phyloP scores from a whole-genome alignment of 2,329 filamentous ascomycete genomes.

The Fusarium illudens region DNA sequence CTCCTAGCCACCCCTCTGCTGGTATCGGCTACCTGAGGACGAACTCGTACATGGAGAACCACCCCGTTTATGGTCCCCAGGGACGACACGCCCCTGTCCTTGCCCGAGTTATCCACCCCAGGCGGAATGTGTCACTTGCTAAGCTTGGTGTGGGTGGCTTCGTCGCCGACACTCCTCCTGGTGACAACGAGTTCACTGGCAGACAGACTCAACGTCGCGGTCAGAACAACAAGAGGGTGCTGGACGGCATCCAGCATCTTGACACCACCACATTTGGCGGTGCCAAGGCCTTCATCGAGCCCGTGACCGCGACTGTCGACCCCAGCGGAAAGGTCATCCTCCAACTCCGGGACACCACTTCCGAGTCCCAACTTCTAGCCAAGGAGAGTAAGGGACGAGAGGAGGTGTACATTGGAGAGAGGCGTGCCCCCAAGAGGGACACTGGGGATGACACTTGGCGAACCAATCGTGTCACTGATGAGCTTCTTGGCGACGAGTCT shows the following conservation, averaged over 20 bases:
- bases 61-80: slow-evolving; percentile 69
- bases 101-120: slow-evolving; percentile 61
- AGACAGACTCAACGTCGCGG: slow-evolving; percentile 31
- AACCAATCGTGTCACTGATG: slow-evolving; percentile 40
- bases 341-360: slow-evolving; percentile 50
- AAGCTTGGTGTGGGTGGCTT: slow-evolving; percentile 66
- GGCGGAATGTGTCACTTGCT: slow-evolving; percentile 45
- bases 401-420: slow-evolving; percentile 45
- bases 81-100: slow-evolving; percentile 57
- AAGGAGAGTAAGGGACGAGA: slow-evolving; percentile 55
- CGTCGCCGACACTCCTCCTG: slow-evolving; percentile 53
- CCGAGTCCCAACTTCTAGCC: slow-evolving; percentile 54
- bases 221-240: slow-evolving; percentile 37
- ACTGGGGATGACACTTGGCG: slow-evolving; percentile 32
- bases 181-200: slow-evolving; percentile 55
- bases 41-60: slow-evolving; percentile 63
- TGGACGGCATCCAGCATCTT: slow-evolving; percentile 51
- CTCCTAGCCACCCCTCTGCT: slow-evolving; percentile 68
- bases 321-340: slow-evolving; percentile 60
- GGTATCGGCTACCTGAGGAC: slow-evolving; percentile 70
- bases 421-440: slow-evolving; percentile 23
- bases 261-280: slow-evolving; percentile 61
- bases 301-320: slow-evolving; percentile 55
- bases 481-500: slow-evolving; percentile 37
- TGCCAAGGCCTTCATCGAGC: slow-evolving; percentile 62